These are phyloP conservation scores for Miamiensis avidus DNA, from an alignment of 169 alveolate genomes.

Conservation along the genomic window DNA sequence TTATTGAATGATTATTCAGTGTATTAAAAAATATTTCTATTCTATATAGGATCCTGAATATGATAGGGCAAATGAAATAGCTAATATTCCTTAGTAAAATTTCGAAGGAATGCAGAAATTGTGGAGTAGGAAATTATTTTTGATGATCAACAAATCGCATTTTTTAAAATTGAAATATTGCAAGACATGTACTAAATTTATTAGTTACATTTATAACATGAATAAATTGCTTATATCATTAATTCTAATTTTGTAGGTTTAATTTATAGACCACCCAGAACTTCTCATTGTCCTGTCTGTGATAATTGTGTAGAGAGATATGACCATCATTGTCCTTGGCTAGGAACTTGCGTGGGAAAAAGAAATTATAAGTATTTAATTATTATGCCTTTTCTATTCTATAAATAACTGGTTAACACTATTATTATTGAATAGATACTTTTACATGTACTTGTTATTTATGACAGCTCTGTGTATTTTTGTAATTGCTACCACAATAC, in stretches of 20 bases:
- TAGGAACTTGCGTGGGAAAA: conserved; percentile 91
- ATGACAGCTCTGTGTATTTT: background rate
- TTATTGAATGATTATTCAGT: background rate
- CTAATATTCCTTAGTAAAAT: background rate
- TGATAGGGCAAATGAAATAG: background rate
- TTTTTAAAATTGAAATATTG: conserved; percentile 79
- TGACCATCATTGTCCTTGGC: conserved; percentile 95
- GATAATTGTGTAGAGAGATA: conserved; percentile 91
- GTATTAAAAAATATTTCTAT: background rate
- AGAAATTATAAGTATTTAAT: conserved; percentile 78
- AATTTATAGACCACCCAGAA: conserved; percentile 87
- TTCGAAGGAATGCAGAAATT: background rate
- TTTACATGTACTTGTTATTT: background rate
- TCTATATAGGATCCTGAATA: background rate
- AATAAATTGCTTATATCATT: background rate
- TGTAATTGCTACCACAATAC: background rate
- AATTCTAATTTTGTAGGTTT: conserved; percentile 33
- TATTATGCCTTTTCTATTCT: conserved; percentile 34
- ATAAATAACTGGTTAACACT: background rate
- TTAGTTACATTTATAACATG: background rate
- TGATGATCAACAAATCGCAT: conserved; percentile 18
- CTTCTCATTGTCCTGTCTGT: conserved; percentile 91
- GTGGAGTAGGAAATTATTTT: background rate
- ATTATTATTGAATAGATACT: conserved; percentile 1
- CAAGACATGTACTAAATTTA: conserved; percentile 68